These are phyloP conservation scores for Globisporangium nunn DNA, from an alignment of 352 stramenopile genomes.

Conservation along the genomic window DNA sequence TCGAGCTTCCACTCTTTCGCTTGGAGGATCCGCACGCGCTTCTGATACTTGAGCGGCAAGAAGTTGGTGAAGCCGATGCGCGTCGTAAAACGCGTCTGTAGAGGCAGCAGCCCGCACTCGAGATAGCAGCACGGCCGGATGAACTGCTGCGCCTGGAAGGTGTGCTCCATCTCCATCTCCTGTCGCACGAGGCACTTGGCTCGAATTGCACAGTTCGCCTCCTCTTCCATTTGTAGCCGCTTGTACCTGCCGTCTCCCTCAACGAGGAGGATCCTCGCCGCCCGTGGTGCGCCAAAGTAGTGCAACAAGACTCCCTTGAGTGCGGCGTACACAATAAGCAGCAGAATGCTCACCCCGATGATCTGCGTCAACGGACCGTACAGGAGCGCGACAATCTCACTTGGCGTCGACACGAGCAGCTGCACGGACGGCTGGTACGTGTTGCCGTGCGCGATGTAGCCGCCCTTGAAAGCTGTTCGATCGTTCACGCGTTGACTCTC, in stretches of 20 bases:
- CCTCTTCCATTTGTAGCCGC: conserved; percentile 41
- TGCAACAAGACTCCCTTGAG: conserved; percentile 11
- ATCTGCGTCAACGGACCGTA: conserved; percentile 16
- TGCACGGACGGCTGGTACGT: conserved; percentile 21
- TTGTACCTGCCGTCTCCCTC: conserved; percentile 16
- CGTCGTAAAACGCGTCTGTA: conserved; percentile 38
- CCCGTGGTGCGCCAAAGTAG: neutral
- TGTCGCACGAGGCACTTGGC: conserved; percentile 41
- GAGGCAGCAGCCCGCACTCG: conserved; percentile 43
- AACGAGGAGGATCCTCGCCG: neutral
- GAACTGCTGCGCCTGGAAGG: conserved; percentile 27
- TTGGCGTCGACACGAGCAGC: conserved; percentile 6
- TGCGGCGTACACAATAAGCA: conserved; percentile 5
- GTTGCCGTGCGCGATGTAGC: conserved; percentile 18
- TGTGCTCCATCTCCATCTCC: conserved; percentile 29
- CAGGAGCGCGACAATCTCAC: conserved; percentile 13
- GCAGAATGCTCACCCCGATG: conserved; percentile 9
- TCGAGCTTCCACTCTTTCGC: conserved; percentile 10
- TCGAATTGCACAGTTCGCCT: conserved; percentile 38
- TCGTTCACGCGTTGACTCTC: conserved; percentile 24
- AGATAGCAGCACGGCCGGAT: conserved; percentile 50
- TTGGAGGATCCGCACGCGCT: conserved; percentile 9
- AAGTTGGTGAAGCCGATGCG: conserved; percentile 44
- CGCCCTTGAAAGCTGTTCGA: conserved; percentile 8
- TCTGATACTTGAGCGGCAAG: conserved; percentile 33